Base-by-base conservation (phyloP, 768 basidiomycete genomes). In the Boletus insuetus region DNA sequence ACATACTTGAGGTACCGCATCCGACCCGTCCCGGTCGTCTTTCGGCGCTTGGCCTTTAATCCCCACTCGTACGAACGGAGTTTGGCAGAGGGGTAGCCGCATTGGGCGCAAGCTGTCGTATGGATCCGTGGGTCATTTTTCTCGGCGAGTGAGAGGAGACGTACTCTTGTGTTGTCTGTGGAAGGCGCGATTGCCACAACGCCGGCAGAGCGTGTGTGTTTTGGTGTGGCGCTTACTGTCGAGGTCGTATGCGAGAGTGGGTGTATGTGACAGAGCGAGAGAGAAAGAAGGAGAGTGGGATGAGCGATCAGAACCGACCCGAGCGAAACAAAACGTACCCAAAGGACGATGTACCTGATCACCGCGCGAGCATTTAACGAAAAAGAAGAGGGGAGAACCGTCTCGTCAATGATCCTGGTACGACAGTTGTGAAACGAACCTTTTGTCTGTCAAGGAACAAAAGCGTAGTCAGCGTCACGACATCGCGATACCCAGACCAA, bases 41-140 rank as follows among this genome's bases (percentile, higher is more conserved):
- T 97, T 86, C 96, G 89, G 77, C 97, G 89, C 86, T 98, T 98
- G 51, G 97, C 97, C 84, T 99, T 99, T 73, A 86, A 82, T 63
- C 94, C 94, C 97, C 97, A 98, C 77, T 98, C 90, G 76, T 86
- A 98, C 67, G 92, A 94, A 69, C 96, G 86, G 67, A 96, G 77
- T 78, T 92, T 98, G 52, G 97, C 95, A 53, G 93, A 78, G 43
- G 97, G 97, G 79, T 94, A 98, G 54, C 96, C 97, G 74, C 97
- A 98, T 72, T 92, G 90, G 22, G 87, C 89, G 77, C 97, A 98
- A 56, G 86, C 94, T 97, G 20, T 34, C 38, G 32, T 42, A 6
- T 43, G 29, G 9, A 31, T 20, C 3, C 7, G 41, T 22, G 12
- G 20, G 8, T 9, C 4, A 8, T 17, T 8, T 29, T 9, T 29